Percentiles rank a stretch among this genome's conserved stretches.
Conservation (phyloP, 2,329 filamentous ascomycete species). For the Coniochaeta hoffmannii region DNA sequence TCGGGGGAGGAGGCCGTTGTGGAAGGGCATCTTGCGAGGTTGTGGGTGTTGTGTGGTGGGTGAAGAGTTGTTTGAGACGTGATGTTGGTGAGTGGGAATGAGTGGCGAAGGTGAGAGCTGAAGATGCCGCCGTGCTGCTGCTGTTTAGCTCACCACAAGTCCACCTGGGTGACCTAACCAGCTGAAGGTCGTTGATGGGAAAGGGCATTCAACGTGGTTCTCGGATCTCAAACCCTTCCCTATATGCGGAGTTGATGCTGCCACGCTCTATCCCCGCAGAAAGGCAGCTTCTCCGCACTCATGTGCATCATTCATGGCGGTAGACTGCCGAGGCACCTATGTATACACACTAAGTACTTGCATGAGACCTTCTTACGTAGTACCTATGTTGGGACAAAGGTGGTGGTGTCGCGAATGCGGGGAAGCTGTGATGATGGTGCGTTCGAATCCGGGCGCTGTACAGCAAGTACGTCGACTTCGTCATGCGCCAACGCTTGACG, state of each 20-base stretch:
- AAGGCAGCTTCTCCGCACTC: neutral
- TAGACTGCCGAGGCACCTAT: neutral
- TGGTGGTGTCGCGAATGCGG: neutral
- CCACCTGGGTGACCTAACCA: no score
- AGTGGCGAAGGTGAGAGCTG: neutral
- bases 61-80: no score
- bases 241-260: neutral
- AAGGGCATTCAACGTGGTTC: no score
- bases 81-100: neutral
- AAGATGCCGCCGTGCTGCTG: no score
- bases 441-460: neutral
- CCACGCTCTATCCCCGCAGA: neutral
- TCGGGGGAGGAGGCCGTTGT: constrained; percentile 45
- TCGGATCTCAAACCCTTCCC: no score
- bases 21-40: constrained; percentile 32
- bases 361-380: no score
- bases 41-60: neutral
- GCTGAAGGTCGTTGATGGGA: no score
- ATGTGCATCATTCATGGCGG: neutral
- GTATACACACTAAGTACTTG: neutral
- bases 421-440: neutral
- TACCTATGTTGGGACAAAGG: neutral
- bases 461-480: neutral
- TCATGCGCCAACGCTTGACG: neutral
- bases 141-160: no score